phyloP scores from a whole-genome alignment of 768 basidiomycete genomes.

The Suillus placidus region DNA sequence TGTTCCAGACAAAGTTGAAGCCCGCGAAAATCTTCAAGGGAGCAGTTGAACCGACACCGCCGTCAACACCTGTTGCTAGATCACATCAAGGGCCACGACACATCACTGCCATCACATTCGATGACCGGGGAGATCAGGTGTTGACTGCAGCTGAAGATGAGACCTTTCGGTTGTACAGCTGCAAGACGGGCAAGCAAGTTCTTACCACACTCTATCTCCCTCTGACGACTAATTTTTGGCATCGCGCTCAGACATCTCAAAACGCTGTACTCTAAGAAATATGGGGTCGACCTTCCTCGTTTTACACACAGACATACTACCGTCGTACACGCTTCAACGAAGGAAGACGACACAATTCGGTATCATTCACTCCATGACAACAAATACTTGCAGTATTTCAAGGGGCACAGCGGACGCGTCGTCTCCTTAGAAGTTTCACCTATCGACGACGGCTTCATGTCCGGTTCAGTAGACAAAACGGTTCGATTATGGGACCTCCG shows the following conservation, averaged over 20 bases:
- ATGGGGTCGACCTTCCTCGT: conserved; percentile 91
- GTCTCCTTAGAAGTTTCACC: conserved; percentile 91
- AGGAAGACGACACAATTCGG: conserved; percentile 91
- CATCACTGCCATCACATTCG: conserved; percentile 88
- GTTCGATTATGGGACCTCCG: conserved; percentile 97
- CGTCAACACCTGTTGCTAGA: conserved; percentile 46
- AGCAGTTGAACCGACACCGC: conserved; percentile 65
- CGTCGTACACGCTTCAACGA: conserved; percentile 90
- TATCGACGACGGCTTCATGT: conserved; percentile 94
- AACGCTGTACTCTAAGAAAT: conserved; percentile 90
- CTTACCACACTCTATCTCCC: conserved; percentile 22
- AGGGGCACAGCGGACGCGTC: conserved; percentile 89
- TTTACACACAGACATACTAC: conserved; percentile 91
- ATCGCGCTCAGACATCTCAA: conserved; percentile 62
- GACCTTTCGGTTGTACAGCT: conserved; percentile 85
- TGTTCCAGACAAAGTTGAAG: conserved; percentile 68
- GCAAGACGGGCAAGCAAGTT: conserved; percentile 92
- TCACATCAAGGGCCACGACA: conserved; percentile 57
- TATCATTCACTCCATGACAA: conserved; percentile 97
- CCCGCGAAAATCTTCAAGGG: conserved; percentile 87
- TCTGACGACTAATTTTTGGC: conserved; percentile 30
- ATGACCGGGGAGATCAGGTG: conserved; percentile 85
- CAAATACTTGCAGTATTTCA: conserved; percentile 94
- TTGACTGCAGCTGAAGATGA: conserved; percentile 93
- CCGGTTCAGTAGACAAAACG: conserved; percentile 90